Conservation (phyloP, 306 rosid species). For the Acacia crassicarpa region DNA sequence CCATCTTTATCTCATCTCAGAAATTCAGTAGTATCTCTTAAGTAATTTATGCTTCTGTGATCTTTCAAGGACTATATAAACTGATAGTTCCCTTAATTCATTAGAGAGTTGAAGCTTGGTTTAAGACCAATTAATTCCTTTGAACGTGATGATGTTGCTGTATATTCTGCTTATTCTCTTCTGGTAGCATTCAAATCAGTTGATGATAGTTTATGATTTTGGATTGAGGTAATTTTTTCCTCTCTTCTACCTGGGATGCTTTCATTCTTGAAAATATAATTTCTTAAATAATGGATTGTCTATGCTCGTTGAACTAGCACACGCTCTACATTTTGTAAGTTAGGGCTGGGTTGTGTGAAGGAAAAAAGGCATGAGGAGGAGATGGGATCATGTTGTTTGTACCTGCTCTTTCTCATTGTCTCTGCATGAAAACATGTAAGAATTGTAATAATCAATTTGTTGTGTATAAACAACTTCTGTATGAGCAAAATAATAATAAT, state of each 20-base stretch:
- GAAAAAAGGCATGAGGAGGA: conserved; percentile 25
- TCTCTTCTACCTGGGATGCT: conserved; percentile 19
- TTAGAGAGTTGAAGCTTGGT: conserved; percentile 72
- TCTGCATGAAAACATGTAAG: conserved; percentile 11
- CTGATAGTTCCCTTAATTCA: conserved; percentile 24
- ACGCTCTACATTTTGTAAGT: neutral
- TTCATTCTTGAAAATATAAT: conserved; percentile 9
- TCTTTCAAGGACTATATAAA: neutral
- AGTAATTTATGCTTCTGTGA: neutral
- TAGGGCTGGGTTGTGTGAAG: neutral
- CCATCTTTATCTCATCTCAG: neutral
- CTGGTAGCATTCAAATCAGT: conserved; percentile 75
- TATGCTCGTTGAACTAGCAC: neutral
- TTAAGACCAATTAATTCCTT: conserved; percentile 55
- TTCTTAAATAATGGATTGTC: neutral
- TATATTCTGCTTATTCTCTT: conserved; percentile 90
- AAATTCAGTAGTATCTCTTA: neutral
- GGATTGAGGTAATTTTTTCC: conserved; percentile 79
- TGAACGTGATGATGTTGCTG: conserved; percentile 73
- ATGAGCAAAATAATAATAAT: too few relatives aligned
- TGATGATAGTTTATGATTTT: conserved; percentile 77
- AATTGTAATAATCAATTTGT: neutral
- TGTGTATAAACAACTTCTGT: too few relatives aligned
- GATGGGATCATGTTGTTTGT: conserved; percentile 1
- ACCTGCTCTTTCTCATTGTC: neutral